These are phyloP conservation scores for Leccinum pachyderme DNA, from an alignment of 1,284 basidiomycete species.

Conservation along the genomic window DNA sequence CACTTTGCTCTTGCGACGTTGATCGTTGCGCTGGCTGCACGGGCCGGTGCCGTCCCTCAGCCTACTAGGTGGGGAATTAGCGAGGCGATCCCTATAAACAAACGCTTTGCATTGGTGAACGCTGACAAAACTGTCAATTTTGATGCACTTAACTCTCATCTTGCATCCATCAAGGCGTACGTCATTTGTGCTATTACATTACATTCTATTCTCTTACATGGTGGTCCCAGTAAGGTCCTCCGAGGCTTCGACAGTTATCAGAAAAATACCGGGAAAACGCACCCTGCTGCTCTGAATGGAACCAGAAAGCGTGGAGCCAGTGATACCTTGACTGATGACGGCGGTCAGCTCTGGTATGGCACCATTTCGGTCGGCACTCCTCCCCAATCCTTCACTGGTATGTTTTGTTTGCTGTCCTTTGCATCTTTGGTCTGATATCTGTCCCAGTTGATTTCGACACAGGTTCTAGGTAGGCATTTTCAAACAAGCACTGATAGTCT, in stretches of 20 bases:
- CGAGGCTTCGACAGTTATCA: conserved; percentile 15
- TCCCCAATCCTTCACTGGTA: conserved; percentile 8
- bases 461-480: conserved; percentile 11
- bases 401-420: background rate
- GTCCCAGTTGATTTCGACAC: conserved; percentile 23
- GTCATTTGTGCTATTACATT: background rate
- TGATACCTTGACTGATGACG: background rate
- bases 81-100: conserved; percentile 15
- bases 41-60: conserved; percentile 2
- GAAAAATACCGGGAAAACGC: conserved; percentile 11
- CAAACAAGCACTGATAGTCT: background rate
- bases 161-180: conserved; percentile 11
- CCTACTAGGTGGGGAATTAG: background rate
- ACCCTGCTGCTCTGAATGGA: conserved; percentile 5
- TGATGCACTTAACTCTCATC: conserved; percentile 14
- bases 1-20: conserved; percentile 3
- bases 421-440: background rate
- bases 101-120: conserved; percentile 10
- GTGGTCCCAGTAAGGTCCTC: conserved; percentile 15
- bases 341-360: conserved; percentile 18
- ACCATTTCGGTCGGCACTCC: conserved; percentile 21
- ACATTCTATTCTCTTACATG: background rate
- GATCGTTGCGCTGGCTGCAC: conserved; percentile 4
- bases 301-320: background rate
- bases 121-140: conserved; percentile 9